phyloP scores from a whole-genome alignment of 208 protist genomes.

The Trypanosoma caninum region DNA sequence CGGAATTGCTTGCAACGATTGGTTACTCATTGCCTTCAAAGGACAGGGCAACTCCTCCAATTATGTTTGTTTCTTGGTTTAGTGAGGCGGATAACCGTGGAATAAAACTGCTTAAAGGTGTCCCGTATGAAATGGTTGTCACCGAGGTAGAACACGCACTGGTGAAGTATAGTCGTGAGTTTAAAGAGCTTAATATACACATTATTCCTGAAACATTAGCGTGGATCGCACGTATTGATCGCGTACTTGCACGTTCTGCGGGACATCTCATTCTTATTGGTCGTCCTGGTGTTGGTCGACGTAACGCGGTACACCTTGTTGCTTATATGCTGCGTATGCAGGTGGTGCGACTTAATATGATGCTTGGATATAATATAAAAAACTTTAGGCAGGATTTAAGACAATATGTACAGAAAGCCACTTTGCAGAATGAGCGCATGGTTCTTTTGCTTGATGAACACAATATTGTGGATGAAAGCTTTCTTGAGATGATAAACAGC shows the following conservation, averaged over 20 bases:
- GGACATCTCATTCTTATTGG: conserved; percentile 94
- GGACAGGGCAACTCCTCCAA: conserved; percentile 68
- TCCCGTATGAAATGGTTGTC: conserved; percentile 63
- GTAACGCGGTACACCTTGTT: conserved; percentile 78
- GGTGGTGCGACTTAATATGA: conserved; percentile 88
- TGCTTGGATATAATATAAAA: conserved; percentile 88
- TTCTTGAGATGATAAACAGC: conserved; percentile 97
- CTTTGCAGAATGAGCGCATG: conserved; percentile 83
- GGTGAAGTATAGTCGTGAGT: conserved; percentile 94
- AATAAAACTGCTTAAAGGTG: conserved; percentile 49
- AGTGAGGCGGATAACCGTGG: conserved; percentile 31
- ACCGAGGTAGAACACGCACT: conserved; percentile 81
- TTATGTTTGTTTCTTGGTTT: conserved; percentile 90
- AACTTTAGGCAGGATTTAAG: conserved; percentile 85
- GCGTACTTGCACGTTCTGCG: conserved; percentile 76
- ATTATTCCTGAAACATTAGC: conserved; percentile 91
- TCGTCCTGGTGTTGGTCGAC: conserved; percentile 86
- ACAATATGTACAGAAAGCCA: conserved; percentile 76
- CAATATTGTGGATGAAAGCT: conserved; percentile 95
- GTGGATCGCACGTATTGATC: conserved; percentile 88
- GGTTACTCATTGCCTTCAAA: conserved; percentile 75
- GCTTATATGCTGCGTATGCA: conserved; percentile 87
- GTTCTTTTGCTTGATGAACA: conserved; percentile 96
- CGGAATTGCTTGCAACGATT: conserved; percentile 83
- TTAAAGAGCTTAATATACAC: conserved; percentile 88